These are phyloP conservation scores for Incumbomyces delicatus DNA, from an alignment of 2,329 filamentous ascomycete genomes.

Conservation along the genomic window DNA sequence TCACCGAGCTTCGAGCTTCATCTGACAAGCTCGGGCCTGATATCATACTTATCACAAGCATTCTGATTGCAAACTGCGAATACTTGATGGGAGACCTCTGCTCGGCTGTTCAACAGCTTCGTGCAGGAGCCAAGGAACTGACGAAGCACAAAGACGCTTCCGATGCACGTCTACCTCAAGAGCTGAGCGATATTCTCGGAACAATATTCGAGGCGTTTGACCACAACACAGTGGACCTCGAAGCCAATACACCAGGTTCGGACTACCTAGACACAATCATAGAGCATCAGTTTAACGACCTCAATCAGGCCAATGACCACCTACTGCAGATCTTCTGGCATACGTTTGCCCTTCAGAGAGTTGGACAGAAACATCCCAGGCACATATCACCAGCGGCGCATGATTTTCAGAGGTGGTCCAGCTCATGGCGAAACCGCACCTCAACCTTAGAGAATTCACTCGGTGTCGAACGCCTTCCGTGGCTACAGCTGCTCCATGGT, in stretches of 20 bases:
- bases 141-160: neutral
- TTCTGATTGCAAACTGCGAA: conserved; percentile 3
- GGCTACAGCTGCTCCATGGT: conserved; percentile 2
- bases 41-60: conserved; percentile 1
- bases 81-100: conserved; percentile 1
- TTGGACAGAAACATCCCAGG: neutral
- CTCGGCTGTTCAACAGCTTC: neutral
- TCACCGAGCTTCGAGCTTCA: neutral
- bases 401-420: neutral
- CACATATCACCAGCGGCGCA: neutral
- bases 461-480: neutral
- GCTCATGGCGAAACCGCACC: neutral
- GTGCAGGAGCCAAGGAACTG: conserved; percentile 1
- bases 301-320: conserved; percentile 1
- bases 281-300: neutral
- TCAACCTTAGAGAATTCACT: neutral
- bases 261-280: neutral
- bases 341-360: conserved; percentile 1
- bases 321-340: neutral
- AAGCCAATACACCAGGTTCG: neutral
- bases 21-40: neutral
- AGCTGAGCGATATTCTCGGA: neutral
- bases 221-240: neutral
- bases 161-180: neutral
- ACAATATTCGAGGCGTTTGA: conserved; percentile 2